Evolutionary conservation across 768 basidiomycete species (phyloP).

Genomic region (Kwoniella botswanensis): DNA sequence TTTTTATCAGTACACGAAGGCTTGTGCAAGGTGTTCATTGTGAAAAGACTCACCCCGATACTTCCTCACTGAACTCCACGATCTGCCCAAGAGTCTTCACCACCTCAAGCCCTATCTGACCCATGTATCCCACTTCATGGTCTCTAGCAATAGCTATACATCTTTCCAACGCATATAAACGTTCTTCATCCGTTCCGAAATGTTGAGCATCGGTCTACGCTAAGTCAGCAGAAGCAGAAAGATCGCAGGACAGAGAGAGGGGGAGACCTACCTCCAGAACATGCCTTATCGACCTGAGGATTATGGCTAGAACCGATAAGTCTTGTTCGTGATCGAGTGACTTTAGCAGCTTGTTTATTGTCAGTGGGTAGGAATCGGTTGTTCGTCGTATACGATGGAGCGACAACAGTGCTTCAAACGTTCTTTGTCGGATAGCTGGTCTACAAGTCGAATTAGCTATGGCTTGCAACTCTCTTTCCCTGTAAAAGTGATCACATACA

Average conservation of each 20-base stretch:
- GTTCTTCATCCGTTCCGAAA: constrained; percentile 29
- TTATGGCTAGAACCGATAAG: constrained; percentile 17
- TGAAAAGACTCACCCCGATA: not conserved
- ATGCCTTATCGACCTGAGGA: constrained; percentile 24
- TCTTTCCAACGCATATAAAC: constrained; percentile 33
- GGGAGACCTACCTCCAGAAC: constrained; percentile 33
- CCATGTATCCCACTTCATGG: not conserved
- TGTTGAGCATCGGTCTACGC: constrained; percentile 23
- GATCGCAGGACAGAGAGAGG: not conserved
- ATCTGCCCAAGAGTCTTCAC: constrained; percentile 1
- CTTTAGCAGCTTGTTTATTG: constrained; percentile 35
- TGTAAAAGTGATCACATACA: constrained; percentile 19
- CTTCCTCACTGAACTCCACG: not conserved
- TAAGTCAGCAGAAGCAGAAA: not conserved
- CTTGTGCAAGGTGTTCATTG: too few relatives aligned
- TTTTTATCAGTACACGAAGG: too few relatives aligned
- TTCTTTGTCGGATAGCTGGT: constrained; percentile 36
- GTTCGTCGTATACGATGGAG: constrained; percentile 20
- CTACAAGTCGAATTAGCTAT: constrained; percentile 12
- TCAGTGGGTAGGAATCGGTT: constrained; percentile 32
- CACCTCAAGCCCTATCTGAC: constrained; percentile 20
- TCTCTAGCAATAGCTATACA: constrained; percentile 15
- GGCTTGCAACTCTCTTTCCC: not conserved
- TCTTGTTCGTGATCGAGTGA: constrained; percentile 9
- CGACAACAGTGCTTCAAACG: constrained; percentile 31